phyloP scores from a whole-genome alignment of 495 filamentous ascomycete genomes.

The Neurospora sp. region DNA sequence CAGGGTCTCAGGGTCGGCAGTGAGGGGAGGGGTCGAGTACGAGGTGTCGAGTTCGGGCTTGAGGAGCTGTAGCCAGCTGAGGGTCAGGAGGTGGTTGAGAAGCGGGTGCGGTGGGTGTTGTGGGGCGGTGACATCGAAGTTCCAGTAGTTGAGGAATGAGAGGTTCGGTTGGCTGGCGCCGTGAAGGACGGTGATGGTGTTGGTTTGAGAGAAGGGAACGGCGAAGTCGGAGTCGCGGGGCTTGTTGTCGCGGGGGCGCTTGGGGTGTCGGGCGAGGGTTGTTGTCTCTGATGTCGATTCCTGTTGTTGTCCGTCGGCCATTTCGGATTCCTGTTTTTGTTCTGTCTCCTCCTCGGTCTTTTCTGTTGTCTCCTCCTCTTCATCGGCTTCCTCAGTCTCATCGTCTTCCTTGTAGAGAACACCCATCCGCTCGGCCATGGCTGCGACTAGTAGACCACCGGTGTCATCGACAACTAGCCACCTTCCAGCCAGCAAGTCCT shows the following conservation, averaged over 20 bases:
- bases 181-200: conserved; percentile 84
- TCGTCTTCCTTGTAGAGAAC: conserved; percentile 47
- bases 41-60: conserved; percentile 61
- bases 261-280: conserved; percentile 1
- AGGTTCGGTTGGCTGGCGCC: conserved; percentile 85
- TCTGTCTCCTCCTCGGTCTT: conserved; percentile 1
- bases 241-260: conserved; percentile 17
- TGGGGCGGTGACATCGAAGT: conserved; percentile 61
- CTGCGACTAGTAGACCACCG: conserved; percentile 73
- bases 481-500: conserved; percentile 41
- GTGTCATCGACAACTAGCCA: conserved; percentile 91
- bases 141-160: conserved; percentile 75
- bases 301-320: conserved; percentile 7
- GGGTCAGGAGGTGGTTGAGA: conserved; percentile 63
- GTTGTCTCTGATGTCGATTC: background rate
- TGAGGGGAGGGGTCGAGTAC: conserved; percentile 50
- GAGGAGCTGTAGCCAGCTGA: conserved; percentile 86
- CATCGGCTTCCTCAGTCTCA: conserved; percentile 24
- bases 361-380: conserved; percentile 16
- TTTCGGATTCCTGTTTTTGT: conserved; percentile 3
- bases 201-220: conserved; percentile 46
- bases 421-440: conserved; percentile 86
- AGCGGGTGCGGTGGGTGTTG: conserved; percentile 63
- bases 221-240: conserved; percentile 23
- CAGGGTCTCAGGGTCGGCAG: conserved; percentile 43